These are phyloP conservation scores for Begonia masoniana DNA, from an alignment of 306 rosid species.

Conservation along the genomic window DNA sequence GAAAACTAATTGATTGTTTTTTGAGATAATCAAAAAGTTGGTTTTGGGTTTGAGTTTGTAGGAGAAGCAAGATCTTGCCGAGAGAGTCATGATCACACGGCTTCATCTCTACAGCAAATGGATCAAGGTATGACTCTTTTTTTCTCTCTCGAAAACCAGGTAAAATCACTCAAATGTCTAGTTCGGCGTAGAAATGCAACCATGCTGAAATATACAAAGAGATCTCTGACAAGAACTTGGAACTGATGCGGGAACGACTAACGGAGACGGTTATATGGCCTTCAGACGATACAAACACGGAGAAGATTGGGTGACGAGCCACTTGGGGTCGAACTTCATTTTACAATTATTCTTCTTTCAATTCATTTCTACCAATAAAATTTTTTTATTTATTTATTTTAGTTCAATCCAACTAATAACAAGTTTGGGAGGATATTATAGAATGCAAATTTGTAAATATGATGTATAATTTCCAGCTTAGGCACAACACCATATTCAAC, in stretches of 20 bases:
- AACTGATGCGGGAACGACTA: constrained; percentile 87
- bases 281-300: constrained; percentile 85
- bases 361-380: too few relatives aligned
- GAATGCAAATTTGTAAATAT: too few relatives aligned
- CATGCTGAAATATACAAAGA: constrained; percentile 84
- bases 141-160: background rate
- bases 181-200: constrained; percentile 64
- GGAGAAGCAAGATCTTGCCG: constrained; percentile 91
- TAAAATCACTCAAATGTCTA: background rate
- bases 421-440: too few relatives aligned
- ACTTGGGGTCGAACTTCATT: too few relatives aligned
- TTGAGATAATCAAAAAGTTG: background rate
- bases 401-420: too few relatives aligned
- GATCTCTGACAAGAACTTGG: constrained; percentile 78
- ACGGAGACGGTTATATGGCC: constrained; percentile 97
- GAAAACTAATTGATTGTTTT: too few relatives aligned
- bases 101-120: constrained; percentile 91
- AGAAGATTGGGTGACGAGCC: constrained; percentile 49
- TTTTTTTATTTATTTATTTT: too few relatives aligned
- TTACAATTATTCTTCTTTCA: too few relatives aligned
- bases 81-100: constrained; percentile 92
- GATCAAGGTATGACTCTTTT: constrained; percentile 52
- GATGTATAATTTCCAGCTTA: too few relatives aligned
- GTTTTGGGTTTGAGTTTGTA: constrained; percentile 15
- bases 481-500: too few relatives aligned